Base-by-base conservation (phyloP, 73 alveolate genomes). In the Uronychia binucleata region DNA sequence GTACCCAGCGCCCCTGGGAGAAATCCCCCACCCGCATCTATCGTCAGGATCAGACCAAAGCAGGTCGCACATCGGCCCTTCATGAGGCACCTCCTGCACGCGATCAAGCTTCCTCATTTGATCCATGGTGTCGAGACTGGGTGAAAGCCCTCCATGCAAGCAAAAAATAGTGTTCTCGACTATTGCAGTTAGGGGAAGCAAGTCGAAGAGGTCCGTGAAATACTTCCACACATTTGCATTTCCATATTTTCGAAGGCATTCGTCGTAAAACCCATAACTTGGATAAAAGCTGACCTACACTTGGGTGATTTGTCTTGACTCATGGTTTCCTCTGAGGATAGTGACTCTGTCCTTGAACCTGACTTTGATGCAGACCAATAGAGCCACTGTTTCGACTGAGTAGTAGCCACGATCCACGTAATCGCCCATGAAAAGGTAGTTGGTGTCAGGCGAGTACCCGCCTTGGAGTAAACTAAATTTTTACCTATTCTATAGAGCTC, bases 21-120 rank as follows among this genome's bases (percentile, higher is more conserved):
- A 80, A 78, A 93, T 91, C 57, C 97, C 98, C 99, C 99, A 97
- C 14, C 99, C 99, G 79, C 86, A 59, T 28, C 99, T 89, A 84
- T 97, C 98, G 82, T 95, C 99, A 0, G 99, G 99, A 32, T 93
- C 98, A 30, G 98, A 90, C 98, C 98, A 94, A 30, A 97, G 86
- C 80, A 98, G 86, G 78, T 96, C 99, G 88, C 99, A 95, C 94
- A 95, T 96, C 25, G 98, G 96, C 30, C 99, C 97, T 83, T 74
- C 33, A 27, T 94, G 98, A 13, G 98, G 98, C 46, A 93, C 95
- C 81, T 94, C 98, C 80, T 92, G 82, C 30, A 75, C 77, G 28
- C 93, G 76, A 79, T 81, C 96, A 0, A 90, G 59, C 59, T 86
- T 58, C 60, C 92, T 57, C 25, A 89, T 89, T 31, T 91, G 90